Conservation (phyloP, 352 stramenopile species). For the Globisporangium radiosum region DNA sequence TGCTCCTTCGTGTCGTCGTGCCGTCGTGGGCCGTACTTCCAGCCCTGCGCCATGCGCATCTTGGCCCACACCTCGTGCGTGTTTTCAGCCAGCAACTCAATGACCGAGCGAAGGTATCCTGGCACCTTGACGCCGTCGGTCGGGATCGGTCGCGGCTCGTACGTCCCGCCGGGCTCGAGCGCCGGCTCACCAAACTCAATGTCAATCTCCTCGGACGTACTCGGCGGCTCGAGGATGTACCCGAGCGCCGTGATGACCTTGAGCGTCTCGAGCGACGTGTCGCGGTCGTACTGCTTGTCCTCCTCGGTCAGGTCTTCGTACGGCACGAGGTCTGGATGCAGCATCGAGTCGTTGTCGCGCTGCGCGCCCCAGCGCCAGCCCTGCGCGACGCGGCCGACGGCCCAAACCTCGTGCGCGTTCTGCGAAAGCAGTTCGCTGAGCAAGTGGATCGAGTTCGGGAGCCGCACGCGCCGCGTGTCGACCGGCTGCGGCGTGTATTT, state of each 20-base stretch:
- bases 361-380: constrained; percentile 56
- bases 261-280: constrained; percentile 71
- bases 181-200: constrained; percentile 52
- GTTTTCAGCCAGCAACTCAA: constrained; percentile 73
- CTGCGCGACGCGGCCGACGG: constrained; percentile 61
- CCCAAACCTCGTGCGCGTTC: constrained; percentile 77
- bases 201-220: constrained; percentile 37
- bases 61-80: constrained; percentile 79
- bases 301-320: constrained; percentile 71
- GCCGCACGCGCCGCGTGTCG: constrained; percentile 50
- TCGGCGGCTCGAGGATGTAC: constrained; percentile 58
- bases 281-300: constrained; percentile 76
- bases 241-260: constrained; percentile 74
- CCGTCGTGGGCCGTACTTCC: constrained; percentile 61
- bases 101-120: constrained; percentile 49
- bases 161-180: constrained; percentile 43
- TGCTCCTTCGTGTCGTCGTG: constrained; percentile 67
- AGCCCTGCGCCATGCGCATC: constrained; percentile 76
- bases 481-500: constrained; percentile 69
- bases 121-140: constrained; percentile 60
- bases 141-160: constrained; percentile 52
- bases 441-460: constrained; percentile 57
- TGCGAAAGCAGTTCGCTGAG: constrained; percentile 64
- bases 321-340: constrained; percentile 64
- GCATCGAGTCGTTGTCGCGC: constrained; percentile 60